Percentiles rank a stretch among this genome's conserved stretches.
Evolutionary conservation across 345 rosid species (phyloP).

Genomic region (Balakata baccata): DNA sequence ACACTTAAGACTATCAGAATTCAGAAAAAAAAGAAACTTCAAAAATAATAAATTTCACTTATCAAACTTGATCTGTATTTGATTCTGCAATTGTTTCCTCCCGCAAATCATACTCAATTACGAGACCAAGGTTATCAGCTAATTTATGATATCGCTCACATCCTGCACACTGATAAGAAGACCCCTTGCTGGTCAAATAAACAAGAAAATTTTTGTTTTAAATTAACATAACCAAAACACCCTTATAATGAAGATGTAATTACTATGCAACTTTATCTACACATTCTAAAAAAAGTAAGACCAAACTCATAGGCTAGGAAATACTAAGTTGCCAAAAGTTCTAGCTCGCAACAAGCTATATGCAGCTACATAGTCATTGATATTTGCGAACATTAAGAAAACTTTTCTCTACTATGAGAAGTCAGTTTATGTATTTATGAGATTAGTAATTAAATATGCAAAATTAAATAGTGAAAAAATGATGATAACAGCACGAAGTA

Average conservation of each 20-base stretch:
- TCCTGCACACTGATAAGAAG: slow-evolving; percentile 75
- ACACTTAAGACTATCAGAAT: slow-evolving; percentile 10
- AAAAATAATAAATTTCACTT: slow-evolving; percentile 10
- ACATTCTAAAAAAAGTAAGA: background rate
- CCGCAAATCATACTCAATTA: slow-evolving; percentile 70
- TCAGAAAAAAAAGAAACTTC: background rate
- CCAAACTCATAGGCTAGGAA: background rate
- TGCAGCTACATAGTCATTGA: background rate
- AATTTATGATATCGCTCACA: slow-evolving; percentile 82
- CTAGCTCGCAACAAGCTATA: background rate
- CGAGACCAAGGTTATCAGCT: slow-evolving; percentile 84
- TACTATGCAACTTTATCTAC: background rate
- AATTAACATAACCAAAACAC: background rate
- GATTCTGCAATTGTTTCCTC: slow-evolving; percentile 42
- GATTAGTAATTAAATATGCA: background rate
- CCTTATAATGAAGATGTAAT: background rate
- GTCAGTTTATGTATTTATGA: background rate
- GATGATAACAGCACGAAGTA: background rate
- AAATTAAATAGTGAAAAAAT: background rate
- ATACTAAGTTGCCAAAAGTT: background rate
- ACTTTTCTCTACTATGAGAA: background rate
- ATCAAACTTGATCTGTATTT: slow-evolving; percentile 45
- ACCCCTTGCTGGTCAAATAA: slow-evolving; percentile 19
- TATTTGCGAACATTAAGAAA: background rate
- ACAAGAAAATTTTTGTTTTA: slow-evolving; percentile 4